Conservation (phyloP, 495 filamentous ascomycete species). For the Aspergillus affinis region DNA sequence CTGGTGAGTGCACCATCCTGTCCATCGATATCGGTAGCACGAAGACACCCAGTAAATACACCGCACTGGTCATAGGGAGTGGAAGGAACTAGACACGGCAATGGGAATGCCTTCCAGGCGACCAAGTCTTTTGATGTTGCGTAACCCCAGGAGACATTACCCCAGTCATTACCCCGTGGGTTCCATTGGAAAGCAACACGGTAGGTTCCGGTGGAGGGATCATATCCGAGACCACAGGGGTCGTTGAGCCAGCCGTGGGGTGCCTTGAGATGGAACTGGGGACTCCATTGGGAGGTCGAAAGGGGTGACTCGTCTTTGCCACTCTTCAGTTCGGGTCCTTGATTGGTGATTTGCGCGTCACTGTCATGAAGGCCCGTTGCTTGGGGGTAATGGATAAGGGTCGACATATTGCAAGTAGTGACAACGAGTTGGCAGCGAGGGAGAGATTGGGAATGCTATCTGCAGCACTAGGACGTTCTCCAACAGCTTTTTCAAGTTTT, state of each 20-base stretch:
- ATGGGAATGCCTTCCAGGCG: conserved; percentile 37
- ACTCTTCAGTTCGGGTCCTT: not conserved
- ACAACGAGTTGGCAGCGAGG: not conserved
- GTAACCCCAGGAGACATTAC: conserved; percentile 41
- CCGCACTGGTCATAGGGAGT: conserved; percentile 48
- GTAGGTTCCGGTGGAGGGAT: conserved; percentile 41
- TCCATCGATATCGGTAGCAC: conserved; percentile 43
- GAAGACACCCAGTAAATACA: conserved; percentile 51
- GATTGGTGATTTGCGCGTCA: not conserved
- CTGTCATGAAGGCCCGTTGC: not conserved
- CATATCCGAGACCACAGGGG: conserved; percentile 54
- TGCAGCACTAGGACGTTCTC: not conserved
- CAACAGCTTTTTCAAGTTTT: not conserved
- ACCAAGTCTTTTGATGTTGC: conserved; percentile 39
- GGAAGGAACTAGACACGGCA: conserved; percentile 32
- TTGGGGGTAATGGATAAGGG: not conserved
- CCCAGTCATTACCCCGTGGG: conserved; percentile 41
- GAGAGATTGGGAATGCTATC: not conserved
- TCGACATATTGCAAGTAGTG: not conserved
- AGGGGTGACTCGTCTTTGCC: not conserved
- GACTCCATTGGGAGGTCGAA: conserved; percentile 37
- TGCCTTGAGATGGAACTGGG: conserved; percentile 49
- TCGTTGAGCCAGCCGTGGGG: conserved; percentile 58
- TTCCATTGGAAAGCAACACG: conserved; percentile 48
- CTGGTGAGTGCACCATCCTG: conserved; percentile 40